Evolutionary conservation across 192 early-diverging fungal species (phyloP), one percentile per base, ranked within the genome.

Genomic region (Linnemannia elongata): DNA sequence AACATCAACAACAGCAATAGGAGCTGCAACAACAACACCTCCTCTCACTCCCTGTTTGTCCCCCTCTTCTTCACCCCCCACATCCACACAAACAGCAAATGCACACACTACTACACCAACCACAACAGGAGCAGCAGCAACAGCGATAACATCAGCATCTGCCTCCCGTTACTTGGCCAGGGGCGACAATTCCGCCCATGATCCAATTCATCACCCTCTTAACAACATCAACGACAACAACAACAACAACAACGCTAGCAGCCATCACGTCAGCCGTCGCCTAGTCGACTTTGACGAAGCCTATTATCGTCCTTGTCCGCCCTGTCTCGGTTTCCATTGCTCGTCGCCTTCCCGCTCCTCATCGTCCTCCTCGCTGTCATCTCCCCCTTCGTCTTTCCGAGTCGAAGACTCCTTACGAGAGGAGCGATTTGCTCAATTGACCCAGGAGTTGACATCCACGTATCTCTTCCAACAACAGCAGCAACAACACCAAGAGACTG

Each of bases 311-410:
- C 15, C 57, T 6, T 74, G 78, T 49, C 71, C 71, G 6, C 78
- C 78, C 24, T 80, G 71, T n/a, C 45, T 79, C 15, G 78, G 78
- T 27, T 79, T 73, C 36, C 77, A 71, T 47, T 69, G 69, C 36
- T 71, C 77, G 10, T 72, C 70, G 7, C 57, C 52, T 35, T 27
- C 79, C 15, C 72, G 27, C 20, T 69, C 72, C 4, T 36, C 71
- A 57, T 30, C 8, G 24, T 52, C 49, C 44, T 70, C 70, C 18
- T 72, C 70, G 0, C 60, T 41, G 22, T 33, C 41, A 15, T 18
- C 79, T 13, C 60, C 44, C 20, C 47, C 60, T 30, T 20, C 70
- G 18, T 33, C 18, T 6, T 39, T 27, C 13, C 76, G 33, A 39
- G 39, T 44, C 2, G 44, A 77, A 18, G 57, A 77, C 18, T 63